phyloP scores from a whole-genome alignment of 1,139 yeast species.

The Pichia sp. region DNA sequence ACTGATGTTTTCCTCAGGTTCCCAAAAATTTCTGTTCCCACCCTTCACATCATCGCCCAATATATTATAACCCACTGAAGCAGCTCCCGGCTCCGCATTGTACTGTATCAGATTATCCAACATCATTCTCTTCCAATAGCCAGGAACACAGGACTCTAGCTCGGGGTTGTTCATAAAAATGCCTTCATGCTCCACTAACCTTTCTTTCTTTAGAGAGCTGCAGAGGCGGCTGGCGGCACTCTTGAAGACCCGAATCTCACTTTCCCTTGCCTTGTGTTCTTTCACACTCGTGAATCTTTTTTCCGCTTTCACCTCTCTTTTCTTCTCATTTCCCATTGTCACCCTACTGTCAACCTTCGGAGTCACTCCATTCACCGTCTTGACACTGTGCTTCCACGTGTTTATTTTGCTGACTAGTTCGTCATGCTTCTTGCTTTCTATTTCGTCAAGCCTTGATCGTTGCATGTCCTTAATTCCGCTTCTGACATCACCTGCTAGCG shows the following conservation, averaged over 20 bases:
- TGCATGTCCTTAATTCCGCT: not conserved
- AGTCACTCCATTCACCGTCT: not conserved
- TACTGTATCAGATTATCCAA: constrained; percentile 22
- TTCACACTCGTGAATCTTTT: not conserved
- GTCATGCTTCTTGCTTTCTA: constrained; percentile 1
- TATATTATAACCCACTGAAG: not conserved
- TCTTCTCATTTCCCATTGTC: not conserved
- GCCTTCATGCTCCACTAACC: constrained; percentile 17
- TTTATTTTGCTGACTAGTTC: constrained; percentile 15
- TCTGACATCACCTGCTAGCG: constrained; percentile 12
- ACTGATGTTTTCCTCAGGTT: constrained; percentile 22
- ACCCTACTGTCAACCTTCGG: not conserved
- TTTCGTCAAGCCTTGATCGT: not conserved
- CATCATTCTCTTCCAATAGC: constrained; percentile 27
- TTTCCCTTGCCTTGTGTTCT: constrained; percentile 2
- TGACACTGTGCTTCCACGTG: constrained; percentile 12
- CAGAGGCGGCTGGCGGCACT: constrained; percentile 5
- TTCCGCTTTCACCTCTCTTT: not conserved
- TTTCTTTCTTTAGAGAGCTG: constrained; percentile 9
- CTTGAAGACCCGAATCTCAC: constrained; percentile 1
- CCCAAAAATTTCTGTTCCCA: constrained; percentile 25
- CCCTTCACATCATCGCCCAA: not conserved
- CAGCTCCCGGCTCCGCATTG: not conserved
- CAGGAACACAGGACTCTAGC: constrained; percentile 29
- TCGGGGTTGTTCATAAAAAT: constrained; percentile 28